Evolutionary conservation across 1,284 basidiomycete genomes (phyloP).

Genomic region (Bondarzewia mesenterica): DNA sequence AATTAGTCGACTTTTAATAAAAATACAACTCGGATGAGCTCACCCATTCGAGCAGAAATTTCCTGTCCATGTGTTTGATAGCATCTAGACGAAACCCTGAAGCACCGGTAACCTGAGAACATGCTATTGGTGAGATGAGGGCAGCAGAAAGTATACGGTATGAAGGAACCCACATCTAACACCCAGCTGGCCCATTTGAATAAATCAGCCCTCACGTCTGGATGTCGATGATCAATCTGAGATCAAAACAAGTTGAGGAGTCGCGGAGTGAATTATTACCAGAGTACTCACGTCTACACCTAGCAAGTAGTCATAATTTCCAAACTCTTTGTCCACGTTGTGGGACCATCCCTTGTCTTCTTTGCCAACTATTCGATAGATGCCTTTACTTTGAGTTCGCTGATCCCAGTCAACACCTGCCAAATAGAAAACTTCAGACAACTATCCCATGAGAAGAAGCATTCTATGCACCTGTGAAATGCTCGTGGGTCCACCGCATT

Average conservation of each 20-base stretch:
- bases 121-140: background rate
- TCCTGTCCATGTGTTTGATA: slow-evolving; percentile 75
- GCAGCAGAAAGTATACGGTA: background rate
- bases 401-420: slow-evolving; percentile 83
- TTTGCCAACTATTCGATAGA: slow-evolving; percentile 52
- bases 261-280: background rate
- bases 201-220: slow-evolving; percentile 65
- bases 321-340: slow-evolving; percentile 59
- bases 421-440: slow-evolving; percentile 15
- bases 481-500: slow-evolving; percentile 60
- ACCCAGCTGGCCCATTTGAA: slow-evolving; percentile 66
- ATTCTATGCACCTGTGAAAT: slow-evolving; percentile 58
- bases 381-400: slow-evolving; percentile 48
- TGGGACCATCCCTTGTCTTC: slow-evolving; percentile 65
- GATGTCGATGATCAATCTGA: slow-evolving; percentile 83
- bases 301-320: slow-evolving; percentile 78
- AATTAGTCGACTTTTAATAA: background rate
- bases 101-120: slow-evolving; percentile 63
- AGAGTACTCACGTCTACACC: slow-evolving; percentile 49
- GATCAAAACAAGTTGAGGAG: slow-evolving; percentile 4
- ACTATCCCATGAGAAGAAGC: background rate
- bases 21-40: slow-evolving; percentile 17
- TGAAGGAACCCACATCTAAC: slow-evolving; percentile 38
- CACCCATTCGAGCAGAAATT: slow-evolving; percentile 61
- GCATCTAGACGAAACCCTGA: slow-evolving; percentile 84